Percentiles rank a stretch among this genome's conserved stretches.
Evolutionary conservation across 1,284 basidiomycete species (phyloP).

Genomic region (Ustilago vetiveriae): DNA sequence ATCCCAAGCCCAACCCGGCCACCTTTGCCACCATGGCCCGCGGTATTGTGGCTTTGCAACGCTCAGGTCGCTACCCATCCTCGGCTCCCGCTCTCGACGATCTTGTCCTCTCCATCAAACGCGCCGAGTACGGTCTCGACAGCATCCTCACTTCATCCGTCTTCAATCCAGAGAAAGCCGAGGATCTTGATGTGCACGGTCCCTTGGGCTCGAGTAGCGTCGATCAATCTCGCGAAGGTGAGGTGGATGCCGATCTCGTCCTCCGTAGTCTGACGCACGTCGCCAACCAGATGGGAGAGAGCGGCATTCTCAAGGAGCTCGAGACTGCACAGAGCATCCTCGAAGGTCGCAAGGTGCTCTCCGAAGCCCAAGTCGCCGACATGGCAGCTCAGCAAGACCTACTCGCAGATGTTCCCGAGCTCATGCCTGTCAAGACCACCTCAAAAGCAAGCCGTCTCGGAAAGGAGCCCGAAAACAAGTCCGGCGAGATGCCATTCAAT

Average conservation of each 20-base stretch:
- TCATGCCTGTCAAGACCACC: constrained; percentile 50
- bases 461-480: constrained; percentile 24
- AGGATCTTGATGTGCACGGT: constrained; percentile 34
- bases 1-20: constrained; percentile 51
- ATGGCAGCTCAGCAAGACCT: constrained; percentile 7
- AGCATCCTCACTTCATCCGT: constrained; percentile 54
- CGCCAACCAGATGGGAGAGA: constrained; percentile 51
- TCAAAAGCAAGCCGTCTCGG: constrained; percentile 36
- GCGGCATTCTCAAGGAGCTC: constrained; percentile 43
- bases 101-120: constrained; percentile 45
- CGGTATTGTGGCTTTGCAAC: constrained; percentile 54
- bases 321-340: constrained; percentile 43
- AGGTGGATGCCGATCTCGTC: constrained; percentile 38
- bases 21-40: constrained; percentile 56
- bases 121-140: constrained; percentile 34
- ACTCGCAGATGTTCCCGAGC: constrained; percentile 36
- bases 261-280: constrained; percentile 34
- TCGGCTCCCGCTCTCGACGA: constrained; percentile 36
- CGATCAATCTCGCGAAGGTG: constrained; percentile 44
- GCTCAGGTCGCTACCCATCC: constrained; percentile 38
- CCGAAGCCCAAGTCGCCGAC: constrained; percentile 17
- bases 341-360: constrained; percentile 35
- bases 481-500: constrained; percentile 58
- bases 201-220: constrained; percentile 33
- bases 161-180: constrained; percentile 33